These are phyloP conservation scores for Elaeis oleifera DNA, from an alignment of 202 grass and related monocot genomes.

Conservation along the genomic window DNA sequence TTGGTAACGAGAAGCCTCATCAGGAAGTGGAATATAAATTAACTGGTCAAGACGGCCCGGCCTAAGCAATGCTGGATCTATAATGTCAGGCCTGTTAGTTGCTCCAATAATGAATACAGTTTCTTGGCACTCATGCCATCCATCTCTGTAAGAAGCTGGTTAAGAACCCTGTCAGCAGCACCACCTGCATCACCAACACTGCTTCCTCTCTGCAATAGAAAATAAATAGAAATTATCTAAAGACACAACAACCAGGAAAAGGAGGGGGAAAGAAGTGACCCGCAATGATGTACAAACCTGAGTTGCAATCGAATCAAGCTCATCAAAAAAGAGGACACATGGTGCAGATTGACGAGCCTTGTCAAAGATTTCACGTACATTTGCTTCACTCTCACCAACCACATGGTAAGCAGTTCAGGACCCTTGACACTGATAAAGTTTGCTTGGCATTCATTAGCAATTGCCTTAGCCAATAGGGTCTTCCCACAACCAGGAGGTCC, in stretches of 20 bases:
- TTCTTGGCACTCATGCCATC: constrained; percentile 41
- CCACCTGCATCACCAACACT: constrained; percentile 24
- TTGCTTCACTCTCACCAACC: constrained; percentile 45
- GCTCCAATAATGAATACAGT: constrained; percentile 40
- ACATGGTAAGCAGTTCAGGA: constrained; percentile 34
- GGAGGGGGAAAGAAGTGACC: background rate
- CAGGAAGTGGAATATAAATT: constrained; percentile 38
- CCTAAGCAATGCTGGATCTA: constrained; percentile 29
- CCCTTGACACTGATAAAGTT: background rate
- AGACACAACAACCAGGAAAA: background rate
- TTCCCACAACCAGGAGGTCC: constrained; percentile 32
- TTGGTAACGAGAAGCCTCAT: constrained; percentile 29
- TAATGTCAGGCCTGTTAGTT: constrained; percentile 40
- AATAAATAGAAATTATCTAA: background rate
- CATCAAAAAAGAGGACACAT: constrained; percentile 48
- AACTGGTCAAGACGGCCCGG: constrained; percentile 30
- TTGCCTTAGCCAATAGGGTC: constrained; percentile 8
- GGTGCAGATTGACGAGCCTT: constrained; percentile 37
- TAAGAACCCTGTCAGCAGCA: constrained; percentile 35
- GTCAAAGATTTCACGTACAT: constrained; percentile 40
- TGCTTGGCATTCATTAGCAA: no score
- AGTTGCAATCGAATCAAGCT: constrained; percentile 41
- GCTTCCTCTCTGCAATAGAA: constrained; percentile 16
- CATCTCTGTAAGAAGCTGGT: constrained; percentile 40
- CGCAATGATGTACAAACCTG: background rate